A percentile compares a stretch with the other conserved stretches of the same genome.
Conservation (phyloP, 768 basidiomycete genomes). For the Boletus pseudopeckii region DNA sequence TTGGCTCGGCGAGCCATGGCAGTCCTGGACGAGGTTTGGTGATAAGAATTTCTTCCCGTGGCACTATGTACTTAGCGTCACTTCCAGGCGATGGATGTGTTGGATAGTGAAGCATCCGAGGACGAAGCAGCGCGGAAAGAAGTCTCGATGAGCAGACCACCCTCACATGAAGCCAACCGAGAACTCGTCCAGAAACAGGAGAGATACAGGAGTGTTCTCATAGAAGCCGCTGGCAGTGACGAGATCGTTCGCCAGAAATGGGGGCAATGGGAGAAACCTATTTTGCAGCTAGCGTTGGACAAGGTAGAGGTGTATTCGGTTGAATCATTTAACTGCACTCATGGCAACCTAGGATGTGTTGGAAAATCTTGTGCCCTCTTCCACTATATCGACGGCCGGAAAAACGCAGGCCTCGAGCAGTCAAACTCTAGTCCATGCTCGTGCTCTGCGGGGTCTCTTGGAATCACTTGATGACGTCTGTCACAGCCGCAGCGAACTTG, state of each 20-base stretch:
- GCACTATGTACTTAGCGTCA: background rate
- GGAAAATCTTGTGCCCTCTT: slow-evolving; percentile 66
- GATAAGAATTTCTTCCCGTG: background rate
- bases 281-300: slow-evolving; percentile 68
- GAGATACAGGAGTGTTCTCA: slow-evolving; percentile 69
- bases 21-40: slow-evolving; percentile 70
- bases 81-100: slow-evolving; percentile 75
- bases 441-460: slow-evolving; percentile 66
- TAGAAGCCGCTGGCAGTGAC: slow-evolving; percentile 73
- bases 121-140: slow-evolving; percentile 68
- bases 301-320: slow-evolving; percentile 37
- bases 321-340: background rate
- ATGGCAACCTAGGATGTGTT: slow-evolving; percentile 49
- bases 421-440: slow-evolving; percentile 60
- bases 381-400: slow-evolving; percentile 41
- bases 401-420: slow-evolving; percentile 36
- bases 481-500: slow-evolving; percentile 55
- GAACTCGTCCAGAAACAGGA: slow-evolving; percentile 68
- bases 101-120: slow-evolving; percentile 88
- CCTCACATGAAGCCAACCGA: slow-evolving; percentile 77
- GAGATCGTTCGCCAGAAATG: slow-evolving; percentile 76
- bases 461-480: slow-evolving; percentile 79
- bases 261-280: slow-evolving; percentile 79
- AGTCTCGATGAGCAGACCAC: slow-evolving; percentile 45
- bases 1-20: slow-evolving; percentile 59